Conservation (phyloP, 306 rosid species). For the Dalbergia cultrata region DNA sequence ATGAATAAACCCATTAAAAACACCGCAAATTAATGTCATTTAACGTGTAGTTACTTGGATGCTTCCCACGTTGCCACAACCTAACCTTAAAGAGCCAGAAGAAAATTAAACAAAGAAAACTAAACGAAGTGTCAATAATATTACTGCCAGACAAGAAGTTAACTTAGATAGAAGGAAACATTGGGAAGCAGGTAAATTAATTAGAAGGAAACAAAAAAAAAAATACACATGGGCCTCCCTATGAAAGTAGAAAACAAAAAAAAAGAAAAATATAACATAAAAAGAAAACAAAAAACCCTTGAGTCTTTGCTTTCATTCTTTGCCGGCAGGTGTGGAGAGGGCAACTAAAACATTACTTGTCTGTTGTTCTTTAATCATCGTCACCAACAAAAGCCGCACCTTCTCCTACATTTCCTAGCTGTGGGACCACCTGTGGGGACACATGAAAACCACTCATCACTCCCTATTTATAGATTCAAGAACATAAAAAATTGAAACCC, state of each 20-base stretch:
- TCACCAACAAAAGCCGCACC: background rate
- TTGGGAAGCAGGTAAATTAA: background rate
- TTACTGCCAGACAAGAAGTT: background rate
- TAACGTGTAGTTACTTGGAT: no score
- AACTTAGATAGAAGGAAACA: background rate
- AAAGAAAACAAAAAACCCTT: background rate
- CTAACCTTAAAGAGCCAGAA: background rate
- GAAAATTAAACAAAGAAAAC: background rate
- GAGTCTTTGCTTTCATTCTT: background rate
- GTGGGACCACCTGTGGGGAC: constrained; percentile 67
- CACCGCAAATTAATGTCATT: no score
- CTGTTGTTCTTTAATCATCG: constrained; percentile 38
- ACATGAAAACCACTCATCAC: background rate
- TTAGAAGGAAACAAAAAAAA: background rate
- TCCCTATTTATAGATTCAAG: background rate
- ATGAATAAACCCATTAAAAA: no score
- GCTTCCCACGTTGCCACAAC: no score
- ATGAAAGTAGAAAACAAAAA: no score
- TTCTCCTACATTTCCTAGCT: constrained; percentile 46
- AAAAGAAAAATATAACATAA: no score
- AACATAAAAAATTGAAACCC: background rate
- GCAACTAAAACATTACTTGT: background rate
- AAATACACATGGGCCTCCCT: background rate
- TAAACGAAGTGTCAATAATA: background rate
- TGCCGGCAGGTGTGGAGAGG: background rate